These are phyloP conservation scores for Trametes villosa DNA, from an alignment of 768 basidiomycete species.

Conservation along the genomic window DNA sequence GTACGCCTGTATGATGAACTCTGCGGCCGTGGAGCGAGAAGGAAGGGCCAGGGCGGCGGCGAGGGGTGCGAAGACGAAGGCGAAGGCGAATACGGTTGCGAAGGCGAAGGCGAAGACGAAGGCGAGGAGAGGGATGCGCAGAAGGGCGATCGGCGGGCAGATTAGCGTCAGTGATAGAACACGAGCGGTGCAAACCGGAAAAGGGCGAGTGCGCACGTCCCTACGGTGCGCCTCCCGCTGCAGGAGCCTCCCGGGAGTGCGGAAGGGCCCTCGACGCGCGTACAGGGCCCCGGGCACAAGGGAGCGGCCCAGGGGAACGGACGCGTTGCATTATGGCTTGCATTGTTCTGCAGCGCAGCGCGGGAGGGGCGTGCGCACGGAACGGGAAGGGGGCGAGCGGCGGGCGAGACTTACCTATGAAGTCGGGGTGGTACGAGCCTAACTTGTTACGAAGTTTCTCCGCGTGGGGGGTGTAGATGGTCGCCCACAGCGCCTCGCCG, in stretches of 20 bases:
- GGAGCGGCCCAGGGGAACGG: conserved; percentile 11
- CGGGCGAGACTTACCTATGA: conserved; percentile 73
- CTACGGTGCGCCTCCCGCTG: background rate
- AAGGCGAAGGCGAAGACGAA: no score
- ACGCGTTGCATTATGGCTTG: conserved; percentile 7
- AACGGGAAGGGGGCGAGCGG: conserved; percentile 9
- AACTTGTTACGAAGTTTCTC: conserved; percentile 89
- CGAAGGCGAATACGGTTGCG: background rate
- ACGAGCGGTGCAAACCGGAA: background rate
- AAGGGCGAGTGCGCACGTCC: background rate
- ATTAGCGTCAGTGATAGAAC: conserved; percentile 12
- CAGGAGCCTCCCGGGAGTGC: conserved; percentile 7
- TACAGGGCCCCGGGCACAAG: background rate
- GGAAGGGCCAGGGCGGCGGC: no score
- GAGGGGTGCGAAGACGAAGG: background rate
- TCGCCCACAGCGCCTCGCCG: conserved; percentile 78
- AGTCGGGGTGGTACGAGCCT: conserved; percentile 88
- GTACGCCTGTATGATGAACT: conserved; percentile 87
- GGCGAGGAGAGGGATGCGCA: background rate
- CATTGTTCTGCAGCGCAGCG: background rate
- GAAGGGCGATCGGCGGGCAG: conserved; percentile 4
- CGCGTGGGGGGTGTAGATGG: conserved; percentile 88
- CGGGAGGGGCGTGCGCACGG: conserved; percentile 3
- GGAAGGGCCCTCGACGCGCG: conserved; percentile 2
- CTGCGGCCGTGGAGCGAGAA: conserved; percentile 41